phyloP scores from a whole-genome alignment of 139 green algal genomes.

The Bryopsis sp. region DNA sequence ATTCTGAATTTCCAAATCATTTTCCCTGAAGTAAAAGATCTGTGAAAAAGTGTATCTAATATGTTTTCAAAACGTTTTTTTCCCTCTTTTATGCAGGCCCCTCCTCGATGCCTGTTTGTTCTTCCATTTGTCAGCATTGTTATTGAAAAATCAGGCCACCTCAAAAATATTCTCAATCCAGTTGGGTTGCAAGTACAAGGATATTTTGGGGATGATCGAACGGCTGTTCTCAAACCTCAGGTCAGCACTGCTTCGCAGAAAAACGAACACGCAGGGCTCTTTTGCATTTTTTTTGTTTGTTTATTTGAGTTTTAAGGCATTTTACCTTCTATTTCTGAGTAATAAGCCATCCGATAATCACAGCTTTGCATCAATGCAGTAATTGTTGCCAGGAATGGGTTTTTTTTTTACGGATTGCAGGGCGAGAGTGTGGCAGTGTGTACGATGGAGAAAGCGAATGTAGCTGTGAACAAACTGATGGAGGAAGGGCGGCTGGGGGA shows the following conservation, averaged over 20 bases:
- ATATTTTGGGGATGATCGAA: no score
- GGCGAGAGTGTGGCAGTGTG: slow-evolving; percentile 40
- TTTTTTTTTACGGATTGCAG: slow-evolving; percentile 12
- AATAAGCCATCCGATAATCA: no score
- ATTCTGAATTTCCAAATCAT: no score
- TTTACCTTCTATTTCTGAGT: no score
- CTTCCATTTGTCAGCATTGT: slow-evolving; percentile 45
- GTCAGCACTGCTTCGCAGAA: no score
- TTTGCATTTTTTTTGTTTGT: no score
- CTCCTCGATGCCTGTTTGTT: slow-evolving; percentile 28
- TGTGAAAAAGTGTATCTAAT: no score
- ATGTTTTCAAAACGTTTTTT: not conserved
- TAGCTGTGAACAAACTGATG: slow-evolving; percentile 41
- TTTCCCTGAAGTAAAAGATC: no score
- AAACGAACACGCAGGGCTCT: no score
- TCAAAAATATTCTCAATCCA: not conserved
- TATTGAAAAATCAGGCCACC: slow-evolving; percentile 30
- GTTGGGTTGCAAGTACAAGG: not conserved
- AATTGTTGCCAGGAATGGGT: not conserved
- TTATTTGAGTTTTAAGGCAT: no score
- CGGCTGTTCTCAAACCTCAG: no score
- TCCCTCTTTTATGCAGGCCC: not conserved
- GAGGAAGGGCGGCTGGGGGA: slow-evolving; percentile 44
- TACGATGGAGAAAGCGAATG: slow-evolving; percentile 80
- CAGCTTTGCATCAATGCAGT: not conserved